Conservation (phyloP, 805 yeast genomes). For the Lipomyces mesembrius region DNA sequence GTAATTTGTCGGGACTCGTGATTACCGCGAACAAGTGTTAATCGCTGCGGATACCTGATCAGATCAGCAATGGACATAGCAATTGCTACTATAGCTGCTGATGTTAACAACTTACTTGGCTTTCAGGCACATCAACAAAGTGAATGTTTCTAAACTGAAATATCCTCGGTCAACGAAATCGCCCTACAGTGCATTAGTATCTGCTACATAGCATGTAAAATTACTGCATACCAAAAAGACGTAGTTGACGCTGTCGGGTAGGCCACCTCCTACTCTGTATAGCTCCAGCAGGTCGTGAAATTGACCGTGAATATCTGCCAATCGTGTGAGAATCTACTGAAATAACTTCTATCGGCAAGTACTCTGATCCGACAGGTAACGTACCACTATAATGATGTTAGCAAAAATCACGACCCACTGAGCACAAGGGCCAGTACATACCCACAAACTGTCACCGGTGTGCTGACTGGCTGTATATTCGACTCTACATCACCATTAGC, state of each 20-base stretch:
- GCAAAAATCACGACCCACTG: background rate
- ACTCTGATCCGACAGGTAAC: background rate
- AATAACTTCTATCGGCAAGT: background rate
- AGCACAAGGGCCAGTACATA: constrained; percentile 23
- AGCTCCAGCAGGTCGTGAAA: constrained; percentile 92
- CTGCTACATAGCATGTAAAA: background rate
- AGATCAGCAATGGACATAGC: background rate
- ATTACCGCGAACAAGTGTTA: constrained; percentile 95
- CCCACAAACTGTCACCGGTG: constrained; percentile 92
- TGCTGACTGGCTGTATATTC: constrained; percentile 89
- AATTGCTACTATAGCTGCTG: background rate
- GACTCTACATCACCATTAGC: constrained; percentile 55
- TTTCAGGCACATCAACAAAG: constrained; percentile 88
- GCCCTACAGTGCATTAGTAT: constrained; percentile 52
- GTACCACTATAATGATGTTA: constrained; percentile 20
- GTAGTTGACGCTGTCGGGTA: constrained; percentile 81
- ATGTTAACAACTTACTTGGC: constrained; percentile 55
- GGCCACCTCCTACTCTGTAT: constrained; percentile 89
- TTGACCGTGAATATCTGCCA: constrained; percentile 91
- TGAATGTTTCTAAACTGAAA: constrained; percentile 90
- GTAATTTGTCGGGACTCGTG: constrained; percentile 97
- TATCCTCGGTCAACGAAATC: constrained; percentile 99
- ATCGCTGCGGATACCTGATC: constrained; percentile 67
- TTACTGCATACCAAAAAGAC: constrained; percentile 59
- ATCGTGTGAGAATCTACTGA: background rate